Base-by-base conservation (phyloP, 371 early-diverging fungal genomes). In the Cokeromyces recurvatus region DNA sequence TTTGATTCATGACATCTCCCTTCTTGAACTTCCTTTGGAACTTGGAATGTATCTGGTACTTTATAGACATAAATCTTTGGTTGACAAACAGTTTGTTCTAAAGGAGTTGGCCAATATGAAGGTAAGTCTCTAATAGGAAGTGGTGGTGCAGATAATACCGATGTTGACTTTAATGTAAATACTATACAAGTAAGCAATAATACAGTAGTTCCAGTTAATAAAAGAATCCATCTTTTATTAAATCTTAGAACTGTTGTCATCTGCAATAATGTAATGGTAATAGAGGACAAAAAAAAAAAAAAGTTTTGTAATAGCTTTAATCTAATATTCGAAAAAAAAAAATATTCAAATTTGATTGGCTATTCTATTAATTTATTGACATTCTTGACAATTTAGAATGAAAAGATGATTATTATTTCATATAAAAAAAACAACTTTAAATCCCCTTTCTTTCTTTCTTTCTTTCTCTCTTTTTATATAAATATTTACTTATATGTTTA, bases 41-140 rank as follows among this genome's bases (percentile, higher is more conserved):
- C 68, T 59, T 73, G 77, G 16, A 71, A 55, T 9, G 50, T 48
- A 4, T 52, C 52, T 9, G 76, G 74, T 25, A 64, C 56, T 29
- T 71, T 62, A 52, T 79, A 79, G 12, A 79, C 79, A 54, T 70
- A 79, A 22, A 79, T 79, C 48, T 74, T 75, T 29, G 76, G 76
- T 55, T 54, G 55, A 44, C 79, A 79, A 1, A 75, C 54, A 8
- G 74, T 59, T 38, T 70, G 56, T 29, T 75, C 70, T 9, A 79
- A 21, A n/a, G 61, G 68, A 21, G 70, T 59, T n/a, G 79, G 79
- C 79, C 79, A 79, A 42, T 73, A 73, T 1, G 51, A 48, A 3
- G 46, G 36, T 3, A 46, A 15, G 32, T 73, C 63, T 15, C 34
- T 23, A 3, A 66, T 20, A 25, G 74, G 74, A 17, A 73, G 46